Conservation (phyloP, 805 yeast species). For the Starmerella davenportii region DNA sequence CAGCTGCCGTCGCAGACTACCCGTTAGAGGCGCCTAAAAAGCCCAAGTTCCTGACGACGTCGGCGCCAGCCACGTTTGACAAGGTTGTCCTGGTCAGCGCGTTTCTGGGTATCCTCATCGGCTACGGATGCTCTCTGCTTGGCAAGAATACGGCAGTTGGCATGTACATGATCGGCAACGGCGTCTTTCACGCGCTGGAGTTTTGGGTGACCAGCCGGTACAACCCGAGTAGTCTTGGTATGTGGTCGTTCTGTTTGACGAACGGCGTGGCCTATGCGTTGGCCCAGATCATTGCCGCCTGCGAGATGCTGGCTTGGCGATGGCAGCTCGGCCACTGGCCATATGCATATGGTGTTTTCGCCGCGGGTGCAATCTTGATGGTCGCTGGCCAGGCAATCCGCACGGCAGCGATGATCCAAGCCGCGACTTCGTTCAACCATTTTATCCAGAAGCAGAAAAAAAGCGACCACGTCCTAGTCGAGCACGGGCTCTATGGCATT, state of each 20-base stretch:
- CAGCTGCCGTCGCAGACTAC: neutral
- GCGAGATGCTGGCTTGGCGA: slow-evolving; percentile 33
- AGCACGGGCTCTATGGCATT: slow-evolving; percentile 47
- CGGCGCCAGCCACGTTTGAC: slow-evolving; percentile 16
- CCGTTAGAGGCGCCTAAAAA: neutral
- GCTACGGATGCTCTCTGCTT: slow-evolving; percentile 10
- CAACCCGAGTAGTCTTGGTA: slow-evolving; percentile 47
- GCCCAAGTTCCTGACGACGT: slow-evolving; percentile 7
- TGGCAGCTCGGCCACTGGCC: slow-evolving; percentile 25
- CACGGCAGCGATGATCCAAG: slow-evolving; percentile 69
- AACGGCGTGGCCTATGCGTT: slow-evolving; percentile 42
- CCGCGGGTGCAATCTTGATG: slow-evolving; percentile 32
- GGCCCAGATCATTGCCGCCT: slow-evolving; percentile 39
- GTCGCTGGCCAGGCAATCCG: slow-evolving; percentile 51
- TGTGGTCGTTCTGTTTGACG: slow-evolving; percentile 49
- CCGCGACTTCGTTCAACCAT: slow-evolving; percentile 76
- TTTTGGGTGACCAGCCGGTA: slow-evolving; percentile 61
- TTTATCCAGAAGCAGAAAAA: slow-evolving; percentile 38
- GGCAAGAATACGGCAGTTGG: slow-evolving; percentile 18
- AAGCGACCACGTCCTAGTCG: slow-evolving; percentile 47
- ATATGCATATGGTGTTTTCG: slow-evolving; percentile 17
- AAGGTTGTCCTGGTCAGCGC: slow-evolving; percentile 20
- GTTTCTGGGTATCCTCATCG: slow-evolving; percentile 18
- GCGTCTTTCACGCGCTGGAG: slow-evolving; percentile 65
- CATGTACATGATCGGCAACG: slow-evolving; percentile 34